Conservation (phyloP, 2,329 filamentous ascomycete species). For the Paraconiothyrium sp. region DNA sequence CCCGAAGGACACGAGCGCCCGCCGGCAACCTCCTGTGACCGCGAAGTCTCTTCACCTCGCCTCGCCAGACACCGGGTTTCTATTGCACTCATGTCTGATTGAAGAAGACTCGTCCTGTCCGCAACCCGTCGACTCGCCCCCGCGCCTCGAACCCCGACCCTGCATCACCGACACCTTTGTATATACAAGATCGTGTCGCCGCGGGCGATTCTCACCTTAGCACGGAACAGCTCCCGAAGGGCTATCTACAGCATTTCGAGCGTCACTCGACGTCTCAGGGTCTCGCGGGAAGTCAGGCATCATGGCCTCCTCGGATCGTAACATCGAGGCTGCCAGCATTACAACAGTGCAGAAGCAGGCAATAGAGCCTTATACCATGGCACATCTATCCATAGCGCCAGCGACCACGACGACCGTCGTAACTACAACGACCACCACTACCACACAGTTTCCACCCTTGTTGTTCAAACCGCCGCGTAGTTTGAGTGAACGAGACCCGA, state of each 20-base stretch:
- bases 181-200: slow-evolving; percentile 19
- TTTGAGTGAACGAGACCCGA: slow-evolving; percentile 78
- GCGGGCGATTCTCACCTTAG: slow-evolving; percentile 12
- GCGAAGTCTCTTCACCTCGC: neutral
- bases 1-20: slow-evolving; percentile 22
- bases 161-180: slow-evolving; percentile 19
- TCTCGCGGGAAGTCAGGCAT: slow-evolving; percentile 19
- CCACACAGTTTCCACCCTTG: slow-evolving; percentile 82
- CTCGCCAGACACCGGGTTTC: slow-evolving; percentile 6
- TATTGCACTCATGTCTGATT: slow-evolving; percentile 22
- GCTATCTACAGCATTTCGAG: neutral
- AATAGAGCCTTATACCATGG: slow-evolving; percentile 57
- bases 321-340: slow-evolving; percentile 34
- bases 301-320: slow-evolving; percentile 43
- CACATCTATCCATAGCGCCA: slow-evolving; percentile 69
- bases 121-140: slow-evolving; percentile 29
- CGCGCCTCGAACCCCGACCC: slow-evolving; percentile 28
- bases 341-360: slow-evolving; percentile 36
- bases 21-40: slow-evolving; percentile 5
- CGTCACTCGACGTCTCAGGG: slow-evolving; percentile 7
- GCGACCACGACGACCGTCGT: slow-evolving; percentile 74
- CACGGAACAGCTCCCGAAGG: neutral
- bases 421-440: slow-evolving; percentile 92
- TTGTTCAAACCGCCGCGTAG: slow-evolving; percentile 77
- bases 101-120: slow-evolving; percentile 18